Percentiles rank a stretch among this genome's conserved stretches.
These are phyloP conservation scores for Turritis glabra DNA, from an alignment of 345 rosid species.

Conservation along the genomic window DNA sequence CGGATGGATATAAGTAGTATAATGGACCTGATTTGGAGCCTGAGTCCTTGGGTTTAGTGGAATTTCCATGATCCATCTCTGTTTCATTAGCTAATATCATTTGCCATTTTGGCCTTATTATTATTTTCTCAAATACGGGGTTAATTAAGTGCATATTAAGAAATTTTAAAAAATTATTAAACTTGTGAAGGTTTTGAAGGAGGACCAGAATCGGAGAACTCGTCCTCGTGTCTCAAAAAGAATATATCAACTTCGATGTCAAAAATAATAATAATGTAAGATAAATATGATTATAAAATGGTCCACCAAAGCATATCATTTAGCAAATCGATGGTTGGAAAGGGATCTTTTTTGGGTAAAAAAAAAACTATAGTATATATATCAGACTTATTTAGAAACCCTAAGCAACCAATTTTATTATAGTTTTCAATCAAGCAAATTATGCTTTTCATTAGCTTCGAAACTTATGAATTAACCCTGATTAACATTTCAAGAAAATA, in stretches of 20 bases:
- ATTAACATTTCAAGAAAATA: not conserved
- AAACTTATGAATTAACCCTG: not conserved
- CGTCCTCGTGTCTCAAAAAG: slow-evolving; percentile 27
- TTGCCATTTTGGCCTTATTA: not conserved
- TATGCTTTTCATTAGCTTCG: not conserved
- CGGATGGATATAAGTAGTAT: not conserved
- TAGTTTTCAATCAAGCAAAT: not conserved
- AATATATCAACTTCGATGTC: slow-evolving; percentile 30
- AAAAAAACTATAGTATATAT: not conserved
- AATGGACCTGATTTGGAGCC: not conserved
- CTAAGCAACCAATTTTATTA: not conserved
- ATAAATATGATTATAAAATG: not conserved
- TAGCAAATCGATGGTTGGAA: slow-evolving; percentile 13
- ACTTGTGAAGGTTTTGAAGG: not conserved
- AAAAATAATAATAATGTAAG: not conserved
- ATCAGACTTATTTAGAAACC: slow-evolving; percentile 5
- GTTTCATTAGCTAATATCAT: not conserved
- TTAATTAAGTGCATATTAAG: not conserved
- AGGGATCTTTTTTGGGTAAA: slow-evolving; percentile 25
- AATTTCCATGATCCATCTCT: not conserved
- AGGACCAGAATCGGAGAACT: slow-evolving; percentile 21
- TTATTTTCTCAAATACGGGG: not conserved
- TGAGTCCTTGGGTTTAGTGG: not conserved
- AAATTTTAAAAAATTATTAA: not conserved
- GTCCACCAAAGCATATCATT: slow-evolving; percentile 26